Base-by-base conservation (phyloP, 2,329 filamentous ascomycete genomes). In the Ascochyta fabae region DNA sequence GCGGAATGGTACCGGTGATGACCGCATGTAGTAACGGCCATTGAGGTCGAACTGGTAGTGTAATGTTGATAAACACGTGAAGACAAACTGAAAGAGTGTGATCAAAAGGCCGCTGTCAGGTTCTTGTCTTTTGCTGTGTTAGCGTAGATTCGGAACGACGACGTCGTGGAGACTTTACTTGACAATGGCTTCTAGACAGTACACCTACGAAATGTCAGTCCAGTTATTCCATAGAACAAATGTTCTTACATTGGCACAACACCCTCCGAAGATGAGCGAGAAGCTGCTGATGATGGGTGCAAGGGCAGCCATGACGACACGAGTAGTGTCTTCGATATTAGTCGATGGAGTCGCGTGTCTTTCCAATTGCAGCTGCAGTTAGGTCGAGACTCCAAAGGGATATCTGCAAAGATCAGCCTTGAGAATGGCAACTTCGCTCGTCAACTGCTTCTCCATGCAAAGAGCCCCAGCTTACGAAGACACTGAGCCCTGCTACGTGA, bases 151-250 rank as follows among this genome's bases (percentile, higher is more conserved):
- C 24, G 39, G 6, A 12, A 13, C 12, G n/a, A 9, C 12, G 7
- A n/a, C 10, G 13, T 24, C 13, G 31, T 9, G 16, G 2, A n/a
- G 16, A 15, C 79, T 88, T 84, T 80, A 95, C 90, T 95, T 96
- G 72, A 99, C 87, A 67, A 98, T 96, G 42, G 91, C 90, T 77
- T 99, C 95, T 53, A 99, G 83, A 36, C 94, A 92, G 78, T 96
- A 98, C n/a, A 97, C 92, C 88, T 96, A 60, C 31, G 62, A 73
- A 9, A 19, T 58, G 31, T 70, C 43, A 66, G 62, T 9, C 13
- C 19, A 39, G n/a, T 6, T 23, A 36, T 10, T 27, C 12, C 16
- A 31, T 23, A 2, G 33, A 46, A 45, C 24, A 19, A 36, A 4
- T 1, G 7, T 29, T 36, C 86, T 77, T 80, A 93, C 93, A 83